Evolutionary conservation across 2,329 filamentous ascomycete genomes (phyloP).

Genomic region (Aschersonia sp.): DNA sequence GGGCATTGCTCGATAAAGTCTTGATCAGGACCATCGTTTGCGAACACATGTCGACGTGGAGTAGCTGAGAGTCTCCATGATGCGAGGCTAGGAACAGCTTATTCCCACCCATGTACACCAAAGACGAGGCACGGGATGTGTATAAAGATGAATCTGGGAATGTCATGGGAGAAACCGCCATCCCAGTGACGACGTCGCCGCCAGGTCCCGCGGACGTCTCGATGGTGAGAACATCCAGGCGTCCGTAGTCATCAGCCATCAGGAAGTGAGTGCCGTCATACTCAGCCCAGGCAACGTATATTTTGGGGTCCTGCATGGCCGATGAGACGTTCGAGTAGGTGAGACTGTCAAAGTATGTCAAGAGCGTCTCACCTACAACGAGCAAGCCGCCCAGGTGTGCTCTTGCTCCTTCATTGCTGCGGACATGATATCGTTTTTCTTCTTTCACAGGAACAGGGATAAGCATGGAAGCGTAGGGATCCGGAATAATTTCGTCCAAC

Average conservation of each 20-base stretch:
- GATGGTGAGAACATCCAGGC: conserved; percentile 72
- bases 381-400: conserved; percentile 56
- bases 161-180: conserved; percentile 44
- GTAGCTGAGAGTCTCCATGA: conserved; percentile 79
- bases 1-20: conserved; percentile 61
- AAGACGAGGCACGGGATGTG: conserved; percentile 60
- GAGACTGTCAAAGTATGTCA: conserved; percentile 74
- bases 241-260: conserved; percentile 84
- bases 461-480: conserved; percentile 42
- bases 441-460: conserved; percentile 47
- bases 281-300: conserved; percentile 85
- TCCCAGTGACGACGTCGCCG: conserved; percentile 52
- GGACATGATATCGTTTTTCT: conserved; percentile 45
- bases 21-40: conserved; percentile 51
- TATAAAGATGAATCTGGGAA: conserved; percentile 12
- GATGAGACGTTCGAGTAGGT: conserved; percentile 52
- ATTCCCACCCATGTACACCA: conserved; percentile 64
- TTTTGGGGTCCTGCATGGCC: conserved; percentile 55
- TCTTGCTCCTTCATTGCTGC: conserved; percentile 35
- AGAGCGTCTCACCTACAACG: conserved; percentile 63
- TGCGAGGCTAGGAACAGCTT: conserved; percentile 82
- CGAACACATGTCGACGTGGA: conserved; percentile 35
- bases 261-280: conserved; percentile 72
- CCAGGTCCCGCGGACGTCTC: conserved; percentile 49
- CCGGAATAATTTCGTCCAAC: conserved; percentile 35